phyloP scores from a whole-genome alignment of 495 filamentous ascomycete species.

The Penicillium chermesinum region DNA sequence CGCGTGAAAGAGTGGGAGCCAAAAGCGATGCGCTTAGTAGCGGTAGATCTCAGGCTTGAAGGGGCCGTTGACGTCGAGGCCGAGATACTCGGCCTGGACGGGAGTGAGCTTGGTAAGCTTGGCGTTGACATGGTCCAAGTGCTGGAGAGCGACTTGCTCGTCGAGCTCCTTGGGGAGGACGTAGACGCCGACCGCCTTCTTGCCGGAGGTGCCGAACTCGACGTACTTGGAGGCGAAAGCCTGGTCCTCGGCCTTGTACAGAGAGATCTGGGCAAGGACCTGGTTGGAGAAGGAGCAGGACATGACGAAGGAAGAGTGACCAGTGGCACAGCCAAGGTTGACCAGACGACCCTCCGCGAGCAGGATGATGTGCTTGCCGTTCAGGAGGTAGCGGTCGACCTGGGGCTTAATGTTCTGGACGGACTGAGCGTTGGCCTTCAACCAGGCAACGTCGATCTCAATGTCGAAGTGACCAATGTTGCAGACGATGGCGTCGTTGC shows the following conservation, averaged over 20 bases:
- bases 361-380: conserved; percentile 94
- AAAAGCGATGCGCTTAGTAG: conserved; percentile 38
- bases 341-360: conserved; percentile 97
- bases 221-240: conserved; percentile 88
- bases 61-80: conserved; percentile 75
- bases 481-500: conserved; percentile 98
- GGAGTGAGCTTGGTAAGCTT: conserved; percentile 80
- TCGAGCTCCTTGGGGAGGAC: conserved; percentile 98
- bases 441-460: conserved; percentile 99
- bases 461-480: conserved; percentile 99
- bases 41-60: conserved; percentile 83
- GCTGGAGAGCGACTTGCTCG: conserved; percentile 92
- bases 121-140: conserved; percentile 90
- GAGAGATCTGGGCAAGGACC: conserved; percentile 97
- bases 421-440: conserved; percentile 91
- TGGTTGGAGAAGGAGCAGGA: conserved; percentile 99
- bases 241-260: conserved; percentile 87
- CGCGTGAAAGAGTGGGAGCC: not conserved
- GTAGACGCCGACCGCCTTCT: conserved; percentile 89
- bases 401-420: conserved; percentile 99
- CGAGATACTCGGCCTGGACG: conserved; percentile 91
- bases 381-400: conserved; percentile 97
- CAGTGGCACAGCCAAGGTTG: conserved; percentile 97
- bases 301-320: conserved; percentile 99
- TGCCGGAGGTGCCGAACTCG: conserved; percentile 88